Conservation (phyloP, 495 filamentous ascomycete species). For the Patellaria atrata region DNA sequence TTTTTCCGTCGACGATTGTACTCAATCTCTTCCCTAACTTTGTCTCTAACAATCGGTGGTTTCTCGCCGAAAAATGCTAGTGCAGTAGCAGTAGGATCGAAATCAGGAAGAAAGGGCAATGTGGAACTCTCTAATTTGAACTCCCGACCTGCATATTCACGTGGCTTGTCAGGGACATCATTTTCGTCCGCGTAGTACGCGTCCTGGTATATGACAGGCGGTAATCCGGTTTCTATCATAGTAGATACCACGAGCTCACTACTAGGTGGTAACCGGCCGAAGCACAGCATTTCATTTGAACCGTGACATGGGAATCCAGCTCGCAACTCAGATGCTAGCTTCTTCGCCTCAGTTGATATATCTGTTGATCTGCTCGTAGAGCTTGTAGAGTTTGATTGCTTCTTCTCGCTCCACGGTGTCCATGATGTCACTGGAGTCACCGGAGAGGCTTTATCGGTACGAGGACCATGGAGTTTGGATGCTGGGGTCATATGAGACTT, state of each 20-base stretch:
- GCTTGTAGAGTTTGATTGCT: slow-evolving; percentile 6
- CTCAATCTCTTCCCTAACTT: slow-evolving; percentile 33
- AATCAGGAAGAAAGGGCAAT: slow-evolving; percentile 62
- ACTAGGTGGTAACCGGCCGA: slow-evolving; percentile 22
- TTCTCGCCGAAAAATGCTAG: slow-evolving; percentile 42
- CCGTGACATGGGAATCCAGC: not conserved
- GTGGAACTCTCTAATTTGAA: slow-evolving; percentile 65
- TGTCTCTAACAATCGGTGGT: slow-evolving; percentile 30
- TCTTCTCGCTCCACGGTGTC: slow-evolving; percentile 19
- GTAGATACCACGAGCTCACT: slow-evolving; percentile 22
- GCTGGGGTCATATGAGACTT: slow-evolving; percentile 16
- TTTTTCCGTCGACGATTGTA: slow-evolving; percentile 35
- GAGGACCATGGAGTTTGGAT: slow-evolving; percentile 2
- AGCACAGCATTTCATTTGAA: slow-evolving; percentile 18
- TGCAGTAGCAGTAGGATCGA: slow-evolving; percentile 51
- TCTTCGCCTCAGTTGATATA: not conserved
- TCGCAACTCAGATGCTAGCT: not conserved
- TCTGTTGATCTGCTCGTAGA: slow-evolving; percentile 1
- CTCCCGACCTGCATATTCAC: slow-evolving; percentile 81
- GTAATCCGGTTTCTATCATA: slow-evolving; percentile 23
- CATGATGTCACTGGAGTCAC: slow-evolving; percentile 5
- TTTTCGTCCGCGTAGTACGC: slow-evolving; percentile 74
- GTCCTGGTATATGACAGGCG: slow-evolving; percentile 63
- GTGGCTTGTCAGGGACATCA: slow-evolving; percentile 64
- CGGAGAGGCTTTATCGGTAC: not conserved